A percentile compares a stretch with the other conserved stretches of the same genome.
phyloP scores from a whole-genome alignment of 2,329 filamentous ascomycete genomes.

The Chaetothyriales sp. region DNA sequence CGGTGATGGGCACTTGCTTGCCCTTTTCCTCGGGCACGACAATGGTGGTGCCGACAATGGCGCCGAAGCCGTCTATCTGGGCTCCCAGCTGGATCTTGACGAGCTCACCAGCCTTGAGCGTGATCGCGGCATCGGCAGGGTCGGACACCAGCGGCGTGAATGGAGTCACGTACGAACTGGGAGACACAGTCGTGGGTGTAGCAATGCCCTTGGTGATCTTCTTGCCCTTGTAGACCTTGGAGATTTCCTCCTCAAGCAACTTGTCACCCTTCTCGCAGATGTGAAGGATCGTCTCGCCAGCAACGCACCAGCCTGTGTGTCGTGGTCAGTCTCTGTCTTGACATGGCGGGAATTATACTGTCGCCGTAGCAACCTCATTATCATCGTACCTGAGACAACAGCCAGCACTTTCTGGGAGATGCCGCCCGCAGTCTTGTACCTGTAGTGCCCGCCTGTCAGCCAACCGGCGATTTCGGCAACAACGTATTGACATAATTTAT shows the following conservation, averaged over 20 bases:
- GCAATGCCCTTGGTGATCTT: conserved; percentile 72
- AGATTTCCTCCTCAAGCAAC: conserved; percentile 80
- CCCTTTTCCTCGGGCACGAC: conserved; percentile 51
- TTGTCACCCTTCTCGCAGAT: conserved; percentile 94
- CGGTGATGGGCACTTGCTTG: conserved; percentile 50
- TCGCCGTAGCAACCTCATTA: conserved; percentile 10
- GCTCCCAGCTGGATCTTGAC: conserved; percentile 98
- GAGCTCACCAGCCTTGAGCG: conserved; percentile 70
- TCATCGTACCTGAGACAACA: conserved; percentile 55
- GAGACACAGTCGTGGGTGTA: conserved; percentile 70
- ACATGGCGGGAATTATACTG: not conserved
- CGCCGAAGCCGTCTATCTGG: conserved; percentile 92
- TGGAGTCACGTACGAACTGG: conserved; percentile 83
- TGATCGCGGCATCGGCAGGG: conserved; percentile 61
- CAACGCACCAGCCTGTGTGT: conserved; percentile 48
- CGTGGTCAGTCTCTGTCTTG: conserved; percentile 2
- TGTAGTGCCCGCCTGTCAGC: conserved; percentile 2
- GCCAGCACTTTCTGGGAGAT: conserved; percentile 95
- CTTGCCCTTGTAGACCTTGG: conserved; percentile 97
- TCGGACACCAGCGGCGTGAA: conserved; percentile 88
- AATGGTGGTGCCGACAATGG: conserved; percentile 89
- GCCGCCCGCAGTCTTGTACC: conserved; percentile 85
- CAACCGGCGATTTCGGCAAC: not conserved
- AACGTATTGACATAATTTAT: not conserved
- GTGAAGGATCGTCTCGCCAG: conserved; percentile 82